Conservation (phyloP, 75 land plant genomes). For the Picea sitchensis region DNA sequence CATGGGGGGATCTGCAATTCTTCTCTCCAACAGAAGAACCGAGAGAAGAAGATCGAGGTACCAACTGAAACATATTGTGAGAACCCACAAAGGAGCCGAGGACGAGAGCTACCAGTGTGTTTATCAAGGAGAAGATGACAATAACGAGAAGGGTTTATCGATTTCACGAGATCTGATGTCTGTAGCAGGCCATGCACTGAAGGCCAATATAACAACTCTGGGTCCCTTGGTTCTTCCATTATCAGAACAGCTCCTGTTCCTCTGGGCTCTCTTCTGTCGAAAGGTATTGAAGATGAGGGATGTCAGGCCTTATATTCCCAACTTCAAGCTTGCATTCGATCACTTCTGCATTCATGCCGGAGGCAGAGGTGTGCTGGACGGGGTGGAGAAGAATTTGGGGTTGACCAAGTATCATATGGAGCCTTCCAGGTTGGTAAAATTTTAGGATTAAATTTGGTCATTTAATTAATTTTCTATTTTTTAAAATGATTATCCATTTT, state of each 20-base stretch:
- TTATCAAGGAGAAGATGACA: slow-evolving; percentile 50
- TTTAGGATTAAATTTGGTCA: too few species aligned
- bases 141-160: slow-evolving; percentile 46
- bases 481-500: too few species aligned
- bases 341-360: slow-evolving; percentile 89
- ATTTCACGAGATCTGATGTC: slow-evolving; percentile 52
- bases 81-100: slow-evolving; percentile 77
- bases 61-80: slow-evolving; percentile 60
- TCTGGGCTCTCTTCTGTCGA: slow-evolving; percentile 33
- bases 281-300: slow-evolving; percentile 45
- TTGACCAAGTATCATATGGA: slow-evolving; percentile 66
- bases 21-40: slow-evolving; percentile 49
- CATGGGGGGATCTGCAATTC: slow-evolving; percentile 78
- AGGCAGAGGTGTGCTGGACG: slow-evolving; percentile 76
- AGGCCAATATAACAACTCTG: slow-evolving; percentile 71
- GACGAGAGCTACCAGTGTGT: slow-evolving; percentile 59
- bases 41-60: slow-evolving; percentile 61
- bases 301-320: slow-evolving; percentile 73
- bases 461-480: too few species aligned
- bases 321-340: slow-evolving; percentile 79
- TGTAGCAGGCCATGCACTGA: slow-evolving; percentile 66
- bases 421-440: slow-evolving; percentile 23
- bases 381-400: slow-evolving; percentile 61
- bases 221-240: slow-evolving; percentile 75
- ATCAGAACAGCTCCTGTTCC: slow-evolving; percentile 61